These are phyloP conservation scores for Emericellopsis cladophorae DNA, from an alignment of 2,329 filamentous ascomycete genomes.

Conservation along the genomic window DNA sequence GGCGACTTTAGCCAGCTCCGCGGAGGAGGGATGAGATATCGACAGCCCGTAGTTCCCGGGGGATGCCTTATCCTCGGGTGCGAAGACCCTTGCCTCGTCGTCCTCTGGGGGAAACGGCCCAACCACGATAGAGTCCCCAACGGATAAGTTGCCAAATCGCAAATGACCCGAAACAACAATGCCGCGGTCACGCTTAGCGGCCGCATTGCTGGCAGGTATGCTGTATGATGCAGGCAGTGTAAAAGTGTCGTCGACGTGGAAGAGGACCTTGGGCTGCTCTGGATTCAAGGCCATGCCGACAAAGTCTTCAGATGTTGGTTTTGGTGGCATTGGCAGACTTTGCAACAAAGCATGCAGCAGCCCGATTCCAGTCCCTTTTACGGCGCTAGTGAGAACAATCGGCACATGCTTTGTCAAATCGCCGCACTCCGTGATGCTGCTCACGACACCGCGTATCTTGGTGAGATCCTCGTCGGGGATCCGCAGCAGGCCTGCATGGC, in stretches of 20 bases:
- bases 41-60: slow-evolving; percentile 35
- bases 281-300: slow-evolving; percentile 43
- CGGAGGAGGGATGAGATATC: slow-evolving; percentile 37
- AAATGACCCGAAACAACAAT: slow-evolving; percentile 78
- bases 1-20: slow-evolving; percentile 38
- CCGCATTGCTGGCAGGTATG: slow-evolving; percentile 7
- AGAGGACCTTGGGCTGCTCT: slow-evolving; percentile 52
- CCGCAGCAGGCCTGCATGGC: slow-evolving; percentile 34
- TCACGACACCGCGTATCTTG: slow-evolving; percentile 44
- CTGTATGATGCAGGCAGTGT: slow-evolving; percentile 52
- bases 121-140: slow-evolving; percentile 67
- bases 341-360: slow-evolving; percentile 72
- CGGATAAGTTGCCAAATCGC: slow-evolving; percentile 61
- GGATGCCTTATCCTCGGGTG: slow-evolving; percentile 33
- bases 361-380: slow-evolving; percentile 72
- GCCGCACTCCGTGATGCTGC: slow-evolving; percentile 29
- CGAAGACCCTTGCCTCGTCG: slow-evolving; percentile 23
- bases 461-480: slow-evolving; percentile 43
- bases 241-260: slow-evolving; percentile 88
- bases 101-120: slow-evolving; percentile 61
- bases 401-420: slow-evolving; percentile 50
- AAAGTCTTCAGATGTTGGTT: slow-evolving; percentile 39
- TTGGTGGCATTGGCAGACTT: slow-evolving; percentile 55
- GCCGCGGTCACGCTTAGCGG: slow-evolving; percentile 29
- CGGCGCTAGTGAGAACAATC: slow-evolving; percentile 76